Evolutionary conservation across 139 green algal species (phyloP).

Genomic region (Zygnema circumcarinatum): DNA sequence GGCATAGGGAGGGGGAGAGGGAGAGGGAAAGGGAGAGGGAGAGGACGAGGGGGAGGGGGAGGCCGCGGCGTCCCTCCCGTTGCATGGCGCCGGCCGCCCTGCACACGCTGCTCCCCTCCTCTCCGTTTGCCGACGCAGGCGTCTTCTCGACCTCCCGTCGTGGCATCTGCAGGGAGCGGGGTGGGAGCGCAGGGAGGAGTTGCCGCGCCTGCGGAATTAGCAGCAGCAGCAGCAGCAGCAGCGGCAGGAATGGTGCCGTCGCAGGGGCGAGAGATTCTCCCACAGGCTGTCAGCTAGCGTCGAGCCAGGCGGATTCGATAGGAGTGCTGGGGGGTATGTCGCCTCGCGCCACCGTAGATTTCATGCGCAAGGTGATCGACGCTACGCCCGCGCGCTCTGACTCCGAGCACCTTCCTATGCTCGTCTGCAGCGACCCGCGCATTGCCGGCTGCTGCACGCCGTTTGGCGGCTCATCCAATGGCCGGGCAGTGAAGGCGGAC

Average conservation of each 20-base stretch:
- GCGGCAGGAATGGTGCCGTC: background rate
- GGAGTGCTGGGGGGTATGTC: background rate
- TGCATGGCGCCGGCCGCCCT: conserved; percentile 38
- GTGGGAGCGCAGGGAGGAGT: too few species aligned
- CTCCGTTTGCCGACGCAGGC: background rate
- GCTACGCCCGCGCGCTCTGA: background rate
- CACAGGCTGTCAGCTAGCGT: background rate
- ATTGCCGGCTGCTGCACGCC: background rate
- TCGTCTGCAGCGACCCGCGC: background rate
- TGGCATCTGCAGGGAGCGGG: background rate
- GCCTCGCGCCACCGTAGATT: conserved; percentile 9
- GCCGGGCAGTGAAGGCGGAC: too few species aligned
- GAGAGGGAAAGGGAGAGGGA: background rate
- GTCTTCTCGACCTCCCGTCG: background rate
- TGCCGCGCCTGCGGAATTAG: too few species aligned
- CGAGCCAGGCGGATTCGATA: background rate
- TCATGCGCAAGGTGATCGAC: conserved; percentile 13
- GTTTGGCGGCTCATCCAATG: background rate
- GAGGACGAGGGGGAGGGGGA: background rate
- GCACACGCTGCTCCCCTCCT: background rate
- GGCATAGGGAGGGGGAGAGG: background rate
- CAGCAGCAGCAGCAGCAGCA: background rate
- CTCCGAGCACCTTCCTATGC: conserved; percentile 7
- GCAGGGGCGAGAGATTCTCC: background rate
- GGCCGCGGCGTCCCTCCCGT: background rate